Evolutionary conservation across 2,329 filamentous ascomycete species (phyloP).

Genomic region (Cladobotryum protrusum): DNA sequence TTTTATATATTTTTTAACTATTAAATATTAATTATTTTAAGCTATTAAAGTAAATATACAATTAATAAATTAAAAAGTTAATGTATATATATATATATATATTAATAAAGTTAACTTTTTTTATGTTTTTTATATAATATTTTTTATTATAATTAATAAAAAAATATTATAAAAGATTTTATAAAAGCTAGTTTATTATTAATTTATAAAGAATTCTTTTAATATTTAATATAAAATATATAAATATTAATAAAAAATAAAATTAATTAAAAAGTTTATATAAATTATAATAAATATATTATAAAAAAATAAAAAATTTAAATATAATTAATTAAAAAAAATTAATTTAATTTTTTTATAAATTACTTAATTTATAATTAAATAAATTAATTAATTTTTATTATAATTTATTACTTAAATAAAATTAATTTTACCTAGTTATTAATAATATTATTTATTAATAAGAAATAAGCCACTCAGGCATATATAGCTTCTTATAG

Average conservation of each 20-base stretch:
- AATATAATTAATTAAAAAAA: not conserved
- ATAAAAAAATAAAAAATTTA: constrained; percentile 3
- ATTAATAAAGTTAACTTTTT: too few species aligned
- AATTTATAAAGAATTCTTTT: not conserved
- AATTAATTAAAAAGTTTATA: not conserved
- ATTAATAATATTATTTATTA: too few species aligned
- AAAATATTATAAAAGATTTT: not conserved
- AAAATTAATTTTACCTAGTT: too few species aligned
- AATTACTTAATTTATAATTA: constrained; percentile 4
- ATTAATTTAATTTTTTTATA: not conserved
- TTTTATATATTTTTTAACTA: not conserved
- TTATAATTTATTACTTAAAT: not conserved
- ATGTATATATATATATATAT: too few species aligned
- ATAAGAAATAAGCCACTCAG: too few species aligned
- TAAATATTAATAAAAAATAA: constrained; percentile 1
- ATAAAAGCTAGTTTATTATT: not conserved
- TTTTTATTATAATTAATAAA: not conserved
- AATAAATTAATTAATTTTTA: constrained; percentile 1
- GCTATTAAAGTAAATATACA: too few species aligned
- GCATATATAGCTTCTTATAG: too few species aligned
- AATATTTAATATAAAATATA: not conserved
- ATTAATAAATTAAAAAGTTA: too few species aligned
- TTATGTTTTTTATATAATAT: too few species aligned
- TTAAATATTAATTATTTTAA: not conserved
- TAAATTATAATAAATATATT: not conserved